Evolutionary conservation across 2,329 filamentous ascomycete species (phyloP).

Genomic region (Claviceps spartinae): DNA sequence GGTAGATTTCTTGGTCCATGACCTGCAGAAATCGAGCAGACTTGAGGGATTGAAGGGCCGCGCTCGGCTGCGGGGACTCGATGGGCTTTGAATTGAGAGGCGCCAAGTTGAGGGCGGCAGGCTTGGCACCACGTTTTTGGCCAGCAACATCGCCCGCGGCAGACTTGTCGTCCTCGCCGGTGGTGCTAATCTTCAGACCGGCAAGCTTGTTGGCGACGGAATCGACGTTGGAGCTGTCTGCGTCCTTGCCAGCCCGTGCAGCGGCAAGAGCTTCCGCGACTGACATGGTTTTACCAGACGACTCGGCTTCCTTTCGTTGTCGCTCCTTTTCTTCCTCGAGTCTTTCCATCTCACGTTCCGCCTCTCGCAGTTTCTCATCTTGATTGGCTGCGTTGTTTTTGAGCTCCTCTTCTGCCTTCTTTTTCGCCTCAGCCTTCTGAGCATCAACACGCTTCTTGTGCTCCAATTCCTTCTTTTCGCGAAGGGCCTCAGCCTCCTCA

Average conservation of each 20-base stretch:
- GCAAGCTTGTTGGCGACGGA: slow-evolving; percentile 36
- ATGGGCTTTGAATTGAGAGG: slow-evolving; percentile 69
- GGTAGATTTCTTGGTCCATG: slow-evolving; percentile 68
- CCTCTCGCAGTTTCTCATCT: slow-evolving; percentile 55
- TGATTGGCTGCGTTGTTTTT: slow-evolving; percentile 38
- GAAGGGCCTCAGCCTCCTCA: slow-evolving; percentile 39
- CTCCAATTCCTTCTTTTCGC: slow-evolving; percentile 35
- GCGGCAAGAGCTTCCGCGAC: slow-evolving; percentile 39
- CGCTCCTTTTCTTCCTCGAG: slow-evolving; percentile 57
- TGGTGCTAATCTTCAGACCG: slow-evolving; percentile 30
- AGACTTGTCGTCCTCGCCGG: slow-evolving; percentile 17
- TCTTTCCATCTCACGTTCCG: slow-evolving; percentile 59
- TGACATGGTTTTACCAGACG: slow-evolving; percentile 32
- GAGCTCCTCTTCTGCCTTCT: slow-evolving; percentile 32
- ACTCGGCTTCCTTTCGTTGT: slow-evolving; percentile 36
- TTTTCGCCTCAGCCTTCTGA: slow-evolving; percentile 33
- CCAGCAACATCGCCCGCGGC: slow-evolving; percentile 30
- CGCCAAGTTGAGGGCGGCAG: slow-evolving; percentile 75
- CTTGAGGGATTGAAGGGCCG: slow-evolving; percentile 84
- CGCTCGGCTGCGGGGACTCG: slow-evolving; percentile 84
- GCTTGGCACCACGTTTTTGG: slow-evolving; percentile 56
- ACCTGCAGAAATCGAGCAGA: slow-evolving; percentile 79
- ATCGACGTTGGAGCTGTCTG: slow-evolving; percentile 23
- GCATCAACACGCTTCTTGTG: slow-evolving; percentile 33
- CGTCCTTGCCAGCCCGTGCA: slow-evolving; percentile 26